These are phyloP conservation scores for Suillus subluteus DNA, from an alignment of 768 basidiomycete genomes.

Conservation along the genomic window DNA sequence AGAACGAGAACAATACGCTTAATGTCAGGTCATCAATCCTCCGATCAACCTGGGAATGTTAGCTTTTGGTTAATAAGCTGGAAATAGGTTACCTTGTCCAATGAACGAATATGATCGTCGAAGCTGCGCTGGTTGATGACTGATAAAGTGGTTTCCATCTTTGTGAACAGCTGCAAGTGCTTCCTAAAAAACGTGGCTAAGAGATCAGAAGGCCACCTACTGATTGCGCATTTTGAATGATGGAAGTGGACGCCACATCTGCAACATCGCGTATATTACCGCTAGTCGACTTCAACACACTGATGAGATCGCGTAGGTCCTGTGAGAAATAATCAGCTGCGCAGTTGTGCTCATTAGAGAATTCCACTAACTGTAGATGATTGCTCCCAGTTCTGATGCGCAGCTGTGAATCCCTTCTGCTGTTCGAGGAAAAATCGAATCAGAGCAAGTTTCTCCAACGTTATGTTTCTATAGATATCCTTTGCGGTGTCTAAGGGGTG, in stretches of 20 bases:
- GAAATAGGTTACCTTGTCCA: constrained; percentile 25
- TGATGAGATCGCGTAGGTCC: constrained; percentile 34
- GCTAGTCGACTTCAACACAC: constrained; percentile 22
- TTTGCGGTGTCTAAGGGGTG: constrained; percentile 55
- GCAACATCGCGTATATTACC: constrained; percentile 24
- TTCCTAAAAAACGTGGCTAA: constrained; percentile 12
- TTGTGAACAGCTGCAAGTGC: constrained; percentile 25
- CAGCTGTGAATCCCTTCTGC: constrained; percentile 41
- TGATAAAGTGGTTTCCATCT: constrained; percentile 24
- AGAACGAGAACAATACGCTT: constrained; percentile 22
- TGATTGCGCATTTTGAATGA: constrained; percentile 23
- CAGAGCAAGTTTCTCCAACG: constrained; percentile 56
- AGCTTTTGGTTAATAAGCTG: constrained; percentile 14
- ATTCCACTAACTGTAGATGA: not conserved
- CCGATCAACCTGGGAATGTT: constrained; percentile 24
- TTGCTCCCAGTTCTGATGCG: constrained; percentile 35
- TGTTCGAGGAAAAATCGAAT: constrained; percentile 49
- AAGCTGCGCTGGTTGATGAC: constrained; percentile 26
- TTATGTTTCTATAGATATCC: constrained; percentile 68
- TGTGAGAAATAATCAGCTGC: constrained; percentile 15
- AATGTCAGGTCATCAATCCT: constrained; percentile 28
- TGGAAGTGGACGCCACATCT: constrained; percentile 20
- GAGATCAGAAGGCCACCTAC: constrained; percentile 17
- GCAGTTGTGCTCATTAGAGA: not conserved
- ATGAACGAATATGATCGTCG: constrained; percentile 22